Evolutionary conservation across 1,139 yeast species (phyloP).

Genomic region (Saccharomyces pastorianus): DNA sequence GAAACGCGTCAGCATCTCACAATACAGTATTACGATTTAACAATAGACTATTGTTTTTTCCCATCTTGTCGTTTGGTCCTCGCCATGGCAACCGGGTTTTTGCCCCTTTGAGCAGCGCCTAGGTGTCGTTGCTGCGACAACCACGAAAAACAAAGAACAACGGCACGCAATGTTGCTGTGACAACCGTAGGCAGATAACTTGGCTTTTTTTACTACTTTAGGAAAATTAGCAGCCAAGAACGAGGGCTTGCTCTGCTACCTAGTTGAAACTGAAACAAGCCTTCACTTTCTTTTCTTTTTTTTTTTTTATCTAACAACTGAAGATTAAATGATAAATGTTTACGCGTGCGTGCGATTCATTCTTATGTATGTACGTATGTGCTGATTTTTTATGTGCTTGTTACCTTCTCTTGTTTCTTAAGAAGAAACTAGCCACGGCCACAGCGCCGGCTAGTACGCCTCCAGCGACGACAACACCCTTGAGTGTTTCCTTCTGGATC

Average conservation of each 20-base stretch:
- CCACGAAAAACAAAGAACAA: neutral
- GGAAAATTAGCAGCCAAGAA: neutral
- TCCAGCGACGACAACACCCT: slow-evolving; percentile 81
- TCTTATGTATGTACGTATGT: neutral
- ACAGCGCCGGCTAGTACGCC: slow-evolving; percentile 80
- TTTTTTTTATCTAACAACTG: neutral
- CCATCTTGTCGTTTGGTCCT: neutral
- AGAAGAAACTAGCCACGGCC: slow-evolving; percentile 53
- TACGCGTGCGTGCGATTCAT: neutral
- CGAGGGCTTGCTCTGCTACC: neutral
- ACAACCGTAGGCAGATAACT: neutral
- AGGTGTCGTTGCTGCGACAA: slow-evolving; percentile 1
- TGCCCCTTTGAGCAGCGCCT: neutral
- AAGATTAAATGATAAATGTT: neutral
- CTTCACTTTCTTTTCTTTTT: neutral
- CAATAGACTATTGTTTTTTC: neutral
- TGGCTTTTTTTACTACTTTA: neutral
- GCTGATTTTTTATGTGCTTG: neutral
- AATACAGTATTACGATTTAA: neutral
- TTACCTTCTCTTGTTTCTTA: slow-evolving; percentile 31
- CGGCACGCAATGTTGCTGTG: slow-evolving; percentile 1
- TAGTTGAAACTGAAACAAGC: neutral
- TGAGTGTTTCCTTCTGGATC: slow-evolving; percentile 73
- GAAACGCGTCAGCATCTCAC: neutral
- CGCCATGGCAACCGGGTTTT: slow-evolving; percentile 1